Evolutionary conservation across 2,329 filamentous ascomycete species (phyloP).

Genomic region (Beauveria sp.): DNA sequence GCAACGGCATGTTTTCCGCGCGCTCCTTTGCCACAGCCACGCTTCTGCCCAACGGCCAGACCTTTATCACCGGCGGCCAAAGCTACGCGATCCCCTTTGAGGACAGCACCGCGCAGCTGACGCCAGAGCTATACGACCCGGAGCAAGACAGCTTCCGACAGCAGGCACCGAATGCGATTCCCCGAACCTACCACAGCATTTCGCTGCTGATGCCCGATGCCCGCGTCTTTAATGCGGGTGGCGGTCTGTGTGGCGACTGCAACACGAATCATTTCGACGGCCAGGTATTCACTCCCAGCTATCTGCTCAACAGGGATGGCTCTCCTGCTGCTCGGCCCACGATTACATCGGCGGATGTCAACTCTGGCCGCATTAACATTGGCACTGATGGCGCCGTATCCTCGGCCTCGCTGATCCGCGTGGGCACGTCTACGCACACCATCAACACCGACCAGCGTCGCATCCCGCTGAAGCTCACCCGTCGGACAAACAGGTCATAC

Average conservation of each 20-base stretch:
- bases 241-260: slow-evolving; percentile 42
- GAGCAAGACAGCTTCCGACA: slow-evolving; percentile 30
- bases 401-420: slow-evolving; percentile 35
- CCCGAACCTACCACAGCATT: slow-evolving; percentile 43
- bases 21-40: slow-evolving; percentile 40
- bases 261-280: slow-evolving; percentile 44
- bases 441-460: slow-evolving; percentile 52
- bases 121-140: slow-evolving; percentile 40
- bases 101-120: slow-evolving; percentile 32
- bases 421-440: slow-evolving; percentile 44
- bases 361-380: slow-evolving; percentile 23
- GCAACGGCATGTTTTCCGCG: slow-evolving; percentile 25
- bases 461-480: slow-evolving; percentile 32
- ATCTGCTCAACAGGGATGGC: slow-evolving; percentile 42
- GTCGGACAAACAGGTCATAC: slow-evolving; percentile 25
- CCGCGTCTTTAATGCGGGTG: slow-evolving; percentile 42
- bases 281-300: slow-evolving; percentile 48
- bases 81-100: slow-evolving; percentile 34
- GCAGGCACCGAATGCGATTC: slow-evolving; percentile 29
- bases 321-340: slow-evolving; percentile 30
- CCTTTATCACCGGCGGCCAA: slow-evolving; percentile 42
- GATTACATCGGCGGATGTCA: slow-evolving; percentile 28
- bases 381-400: slow-evolving; percentile 17
- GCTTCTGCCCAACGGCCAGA: slow-evolving; percentile 39
- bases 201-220: slow-evolving; percentile 42